Base-by-base conservation (phyloP, 768 basidiomycete species). In the Lactarius hengduanensis region DNA sequence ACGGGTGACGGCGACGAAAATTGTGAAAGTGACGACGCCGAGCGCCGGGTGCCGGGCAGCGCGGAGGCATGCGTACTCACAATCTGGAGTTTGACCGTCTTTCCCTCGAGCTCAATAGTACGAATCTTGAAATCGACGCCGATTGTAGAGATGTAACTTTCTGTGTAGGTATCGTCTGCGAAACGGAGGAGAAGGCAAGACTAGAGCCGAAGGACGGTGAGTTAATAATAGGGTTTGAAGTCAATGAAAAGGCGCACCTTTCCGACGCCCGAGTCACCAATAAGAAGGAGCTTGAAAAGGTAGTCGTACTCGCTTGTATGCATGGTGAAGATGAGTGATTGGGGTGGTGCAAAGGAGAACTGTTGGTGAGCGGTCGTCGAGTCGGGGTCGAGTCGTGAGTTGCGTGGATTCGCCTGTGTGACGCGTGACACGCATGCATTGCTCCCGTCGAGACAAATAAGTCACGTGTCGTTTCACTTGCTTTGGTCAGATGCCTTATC, bases 61-160 rank as follows among this genome's bases (percentile, higher is more conserved):
- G 22, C 3, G 28, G 41, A n/a, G 47, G n/a, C 47, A n/a, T 61
- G 59, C 36, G 53, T 30, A 80, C 96, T 79, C 74, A 97, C 96
- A 79, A 98, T 98, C 80, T 98, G 96, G 66, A 98, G 85, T 79
- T 98, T 98, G 77, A 98, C 93, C 1, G 92, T 93, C 89, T 97
- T 97, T 66, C 96, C 96, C 74, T 98, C 96, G 62, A 98, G 84
- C 77, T 98, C 96, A 79, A 98, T 98, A 41, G 96, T 98, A 67
- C 96, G 87, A 80, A 98, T 98, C 89, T 96, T 96, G 82, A 97
- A 97, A 82, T 97, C 95, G 65, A 98, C 94, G 71, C 97, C 97
- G 78, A 98, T 98, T 45, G 96, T 98, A 66, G 90, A 92, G 76
- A 98, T 96, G 79, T 96, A 98, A 72, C 91, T 94, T 77, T 96